Percentiles rank a stretch among this genome's conserved stretches.
phyloP scores from a whole-genome alignment of 768 basidiomycete species.

The Russula virescens region DNA sequence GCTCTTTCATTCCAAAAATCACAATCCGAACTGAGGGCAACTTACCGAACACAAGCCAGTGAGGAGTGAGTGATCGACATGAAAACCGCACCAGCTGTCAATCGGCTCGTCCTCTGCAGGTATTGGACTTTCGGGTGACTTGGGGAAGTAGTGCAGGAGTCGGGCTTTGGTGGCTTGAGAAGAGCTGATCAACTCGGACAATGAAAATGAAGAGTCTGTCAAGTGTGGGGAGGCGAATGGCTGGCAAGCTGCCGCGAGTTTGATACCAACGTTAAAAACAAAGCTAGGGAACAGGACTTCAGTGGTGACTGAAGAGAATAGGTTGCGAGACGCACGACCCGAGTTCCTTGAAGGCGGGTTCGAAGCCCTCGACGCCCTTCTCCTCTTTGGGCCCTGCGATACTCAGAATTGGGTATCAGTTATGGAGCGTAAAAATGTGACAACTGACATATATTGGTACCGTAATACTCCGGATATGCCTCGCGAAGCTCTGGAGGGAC shows the following conservation, averaged over 20 bases:
- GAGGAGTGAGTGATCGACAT: slow-evolving; percentile 84
- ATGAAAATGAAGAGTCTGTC: slow-evolving; percentile 57
- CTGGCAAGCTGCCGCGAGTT: slow-evolving; percentile 84
- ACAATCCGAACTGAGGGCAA: slow-evolving; percentile 6
- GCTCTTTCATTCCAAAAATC: neutral
- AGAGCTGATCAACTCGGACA: slow-evolving; percentile 63
- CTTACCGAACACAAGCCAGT: slow-evolving; percentile 89
- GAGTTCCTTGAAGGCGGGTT: slow-evolving; percentile 82
- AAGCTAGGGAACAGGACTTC: slow-evolving; percentile 41
- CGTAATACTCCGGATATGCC: slow-evolving; percentile 79
- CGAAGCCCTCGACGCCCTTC: slow-evolving; percentile 64
- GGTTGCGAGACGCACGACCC: slow-evolving; percentile 45
- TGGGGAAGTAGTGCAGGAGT: slow-evolving; percentile 94
- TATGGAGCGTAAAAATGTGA: neutral
- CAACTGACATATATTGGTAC: slow-evolving; percentile 74
- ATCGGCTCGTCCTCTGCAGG: slow-evolving; percentile 54
- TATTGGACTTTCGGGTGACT: slow-evolving; percentile 36
- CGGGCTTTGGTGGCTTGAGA: slow-evolving; percentile 89
- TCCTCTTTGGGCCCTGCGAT: slow-evolving; percentile 56
- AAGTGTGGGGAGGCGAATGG: slow-evolving; percentile 73
- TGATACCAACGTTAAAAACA: slow-evolving; percentile 75
- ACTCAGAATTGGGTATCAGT: neutral
- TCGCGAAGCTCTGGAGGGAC: slow-evolving; percentile 50
- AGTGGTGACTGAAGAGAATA: slow-evolving; percentile 8
- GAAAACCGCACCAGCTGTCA: slow-evolving; percentile 94